phyloP scores from a whole-genome alignment of 2,329 filamentous ascomycete genomes.

The Fusarium sp. region DNA sequence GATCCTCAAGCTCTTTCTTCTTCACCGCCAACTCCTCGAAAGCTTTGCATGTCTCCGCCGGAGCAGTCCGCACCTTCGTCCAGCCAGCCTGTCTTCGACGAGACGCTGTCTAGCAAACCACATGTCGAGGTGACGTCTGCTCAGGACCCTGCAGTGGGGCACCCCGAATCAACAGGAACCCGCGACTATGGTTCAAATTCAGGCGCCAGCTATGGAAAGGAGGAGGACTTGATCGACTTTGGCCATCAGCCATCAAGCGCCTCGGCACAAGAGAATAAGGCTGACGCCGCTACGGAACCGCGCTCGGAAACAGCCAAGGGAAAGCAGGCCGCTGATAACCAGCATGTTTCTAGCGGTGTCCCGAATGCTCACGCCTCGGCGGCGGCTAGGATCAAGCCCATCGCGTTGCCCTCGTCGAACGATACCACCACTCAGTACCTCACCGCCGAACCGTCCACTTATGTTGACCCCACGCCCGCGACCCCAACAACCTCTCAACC shows the following conservation, averaged over 20 bases:
- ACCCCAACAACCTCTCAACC: slow-evolving; percentile 66
- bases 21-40: slow-evolving; percentile 13
- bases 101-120: slow-evolving; percentile 45
- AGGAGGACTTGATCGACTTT: slow-evolving; percentile 41
- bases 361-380: slow-evolving; percentile 57
- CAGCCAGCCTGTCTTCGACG: slow-evolving; percentile 45
- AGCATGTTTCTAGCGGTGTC: slow-evolving; percentile 18
- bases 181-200: slow-evolving; percentile 9
- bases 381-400: slow-evolving; percentile 61
- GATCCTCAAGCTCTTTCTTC: background rate
- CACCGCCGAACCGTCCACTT: slow-evolving; percentile 59
- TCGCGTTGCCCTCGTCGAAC: slow-evolving; percentile 51
- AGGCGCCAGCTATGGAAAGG: slow-evolving; percentile 1
- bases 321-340: slow-evolving; percentile 42
- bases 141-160: slow-evolving; percentile 29
- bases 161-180: slow-evolving; percentile 12
- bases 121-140: slow-evolving; percentile 46
- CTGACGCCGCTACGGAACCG: slow-evolving; percentile 13
- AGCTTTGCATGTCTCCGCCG: slow-evolving; percentile 53
- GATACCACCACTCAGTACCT: slow-evolving; percentile 57
- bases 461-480: slow-evolving; percentile 68
- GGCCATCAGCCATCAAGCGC: slow-evolving; percentile 23
- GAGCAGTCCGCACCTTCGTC: slow-evolving; percentile 46
- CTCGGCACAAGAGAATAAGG: slow-evolving; percentile 7
- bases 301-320: slow-evolving; percentile 36